A percentile compares a stretch with the other conserved stretches of the same genome.
Conservation (phyloP, 805 yeast genomes). For the Starmerella apicola region DNA sequence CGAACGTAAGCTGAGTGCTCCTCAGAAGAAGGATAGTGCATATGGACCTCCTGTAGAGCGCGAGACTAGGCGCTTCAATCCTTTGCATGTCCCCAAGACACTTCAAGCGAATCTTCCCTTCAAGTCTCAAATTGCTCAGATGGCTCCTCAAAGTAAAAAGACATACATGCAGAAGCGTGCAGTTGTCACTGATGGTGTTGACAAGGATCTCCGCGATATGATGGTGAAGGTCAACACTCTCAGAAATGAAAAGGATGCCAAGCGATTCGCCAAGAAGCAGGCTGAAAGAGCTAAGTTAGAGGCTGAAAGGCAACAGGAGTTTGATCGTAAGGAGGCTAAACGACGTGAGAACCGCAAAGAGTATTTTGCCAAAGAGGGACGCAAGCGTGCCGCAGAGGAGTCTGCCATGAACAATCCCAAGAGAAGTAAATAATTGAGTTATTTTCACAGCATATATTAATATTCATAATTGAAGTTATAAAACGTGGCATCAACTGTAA, state of each 20-base stretch:
- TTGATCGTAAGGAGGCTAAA: slow-evolving; percentile 57
- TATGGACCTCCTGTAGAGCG: slow-evolving; percentile 64
- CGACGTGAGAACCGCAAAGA: slow-evolving; percentile 81
- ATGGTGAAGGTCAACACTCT: slow-evolving; percentile 78
- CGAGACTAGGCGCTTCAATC: slow-evolving; percentile 70
- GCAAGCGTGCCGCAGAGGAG: slow-evolving; percentile 20
- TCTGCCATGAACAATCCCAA: too few relatives aligned
- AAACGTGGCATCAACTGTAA: too few relatives aligned
- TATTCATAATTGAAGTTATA: too few relatives aligned
- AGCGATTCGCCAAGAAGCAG: slow-evolving; percentile 57
- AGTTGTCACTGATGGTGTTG: slow-evolving; percentile 83
- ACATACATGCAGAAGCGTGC: slow-evolving; percentile 85
- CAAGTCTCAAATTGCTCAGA: slow-evolving; percentile 75
- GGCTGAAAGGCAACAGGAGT: slow-evolving; percentile 63
- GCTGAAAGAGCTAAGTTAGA: slow-evolving; percentile 64
- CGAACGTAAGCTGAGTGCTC: slow-evolving; percentile 52
- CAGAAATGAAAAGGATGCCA: slow-evolving; percentile 71
- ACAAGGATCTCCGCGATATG: slow-evolving; percentile 81
- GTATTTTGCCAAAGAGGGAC: slow-evolving; percentile 40
- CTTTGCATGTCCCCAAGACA: slow-evolving; percentile 72
- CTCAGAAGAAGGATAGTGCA: slow-evolving; percentile 39
- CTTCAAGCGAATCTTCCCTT: slow-evolving; percentile 73
- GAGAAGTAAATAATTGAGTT: too few relatives aligned
- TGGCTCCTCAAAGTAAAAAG: slow-evolving; percentile 69
- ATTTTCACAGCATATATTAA: too few relatives aligned